Percentiles rank a stretch among this genome's conserved stretches.
These are phyloP conservation scores for Populus hybrid DNA, from an alignment of 441 rosid species.

Conservation along the genomic window DNA sequence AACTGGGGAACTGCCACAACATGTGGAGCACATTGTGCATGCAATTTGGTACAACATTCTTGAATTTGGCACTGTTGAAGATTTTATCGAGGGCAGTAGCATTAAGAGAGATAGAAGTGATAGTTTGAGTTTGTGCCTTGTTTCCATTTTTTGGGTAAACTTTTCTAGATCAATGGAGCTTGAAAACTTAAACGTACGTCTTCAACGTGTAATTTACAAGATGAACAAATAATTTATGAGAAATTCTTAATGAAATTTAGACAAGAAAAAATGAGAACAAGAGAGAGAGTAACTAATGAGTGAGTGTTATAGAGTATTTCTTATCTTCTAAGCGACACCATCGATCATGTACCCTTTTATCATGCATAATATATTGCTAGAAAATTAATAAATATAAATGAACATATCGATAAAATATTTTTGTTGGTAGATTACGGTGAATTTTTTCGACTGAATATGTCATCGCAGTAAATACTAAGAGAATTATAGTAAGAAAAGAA, in stretches of 20 bases:
- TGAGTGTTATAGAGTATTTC: neutral
- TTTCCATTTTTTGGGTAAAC: slow-evolving; percentile 12
- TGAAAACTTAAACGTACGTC: neutral
- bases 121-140: neutral
- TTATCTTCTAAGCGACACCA: slow-evolving; percentile 24
- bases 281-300: neutral
- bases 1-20: slow-evolving; percentile 46
- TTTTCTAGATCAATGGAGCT: neutral
- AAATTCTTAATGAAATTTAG: neutral
- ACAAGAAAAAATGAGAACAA: neutral
- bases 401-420: no score
- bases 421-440: no score
- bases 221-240: neutral
- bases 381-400: neutral
- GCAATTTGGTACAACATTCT: slow-evolving; percentile 53
- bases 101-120: slow-evolving; percentile 19
- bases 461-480: no score
- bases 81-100: neutral
- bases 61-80: slow-evolving; percentile 21
- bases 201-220: slow-evolving; percentile 29
- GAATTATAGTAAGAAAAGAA: no score
- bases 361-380: neutral
- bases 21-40: slow-evolving; percentile 86
- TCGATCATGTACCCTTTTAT: neutral
- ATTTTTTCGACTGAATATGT: no score